Base-by-base conservation (phyloP, 805 yeast species). In the Starmerella ratchasimensis region DNA sequence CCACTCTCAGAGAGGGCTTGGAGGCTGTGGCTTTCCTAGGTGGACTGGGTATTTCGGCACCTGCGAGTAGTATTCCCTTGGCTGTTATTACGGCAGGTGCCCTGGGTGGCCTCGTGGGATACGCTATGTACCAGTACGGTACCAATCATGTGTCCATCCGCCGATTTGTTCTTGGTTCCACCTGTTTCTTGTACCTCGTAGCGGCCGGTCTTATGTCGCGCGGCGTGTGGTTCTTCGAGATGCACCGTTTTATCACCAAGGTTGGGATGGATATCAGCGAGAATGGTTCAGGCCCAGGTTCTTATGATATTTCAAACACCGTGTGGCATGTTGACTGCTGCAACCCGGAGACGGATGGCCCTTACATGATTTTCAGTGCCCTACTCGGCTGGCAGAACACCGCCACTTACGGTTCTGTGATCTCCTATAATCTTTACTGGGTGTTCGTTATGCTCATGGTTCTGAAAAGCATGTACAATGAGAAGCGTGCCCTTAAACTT, bases 301-400 rank as follows among this genome's bases (percentile, higher is more conserved):
- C 93, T 0, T 84, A 84, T 53, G 94, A 84, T 51, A 76, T 84
- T 17, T 47, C 69, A 16, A 70, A 67, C 33, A 74, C 90, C 5
- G 75, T 84, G 2, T 84, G 96, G 96, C 96, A 84, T 56, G 94
- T 84, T 19, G 82, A 84, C 59, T 83, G 94, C 57, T 84, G 96
- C 61, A 83, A 83, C 56, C 93, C 94, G 18, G 78, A 80, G 48
- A 79, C 71, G n/a, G 95, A 84, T 52, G 93, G 93, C 3, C 73
- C 76, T 23, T 84, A 93, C 94, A 82, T 83, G 93, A 63, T 84
- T 25, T 67, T 80, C 50, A 82, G 86, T 25, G 95, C 94, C 1
- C 64, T 84, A 4, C 67, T 84, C 35, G 96, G 96, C 2, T 84
- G 96, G 96, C 83, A 90, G 11, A 84, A 84, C 56, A 73, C 86